Conservation (phyloP, 108 stramenopile species). For the Parietichytrium sp. region DNA sequence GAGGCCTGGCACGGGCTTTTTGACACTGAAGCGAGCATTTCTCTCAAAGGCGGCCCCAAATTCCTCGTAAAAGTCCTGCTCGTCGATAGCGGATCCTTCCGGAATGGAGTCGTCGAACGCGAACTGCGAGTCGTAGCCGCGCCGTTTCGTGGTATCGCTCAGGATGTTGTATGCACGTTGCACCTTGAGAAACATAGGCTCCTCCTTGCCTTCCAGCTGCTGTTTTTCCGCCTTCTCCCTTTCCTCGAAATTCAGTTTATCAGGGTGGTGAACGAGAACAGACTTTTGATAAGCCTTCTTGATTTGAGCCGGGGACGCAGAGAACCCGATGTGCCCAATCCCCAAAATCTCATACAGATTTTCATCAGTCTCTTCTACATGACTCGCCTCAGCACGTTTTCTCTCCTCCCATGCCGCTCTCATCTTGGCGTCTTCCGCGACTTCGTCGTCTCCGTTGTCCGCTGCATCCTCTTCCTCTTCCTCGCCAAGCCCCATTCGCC, state of each 20-base stretch:
- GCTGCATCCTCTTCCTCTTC: background rate
- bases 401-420: conserved; percentile 1
- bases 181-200: conserved; percentile 87
- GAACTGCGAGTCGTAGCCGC: conserved; percentile 86
- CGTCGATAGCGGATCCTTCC: conserved; percentile 58
- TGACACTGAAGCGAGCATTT: conserved; percentile 83
- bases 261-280: conserved; percentile 48
- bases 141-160: conserved; percentile 71
- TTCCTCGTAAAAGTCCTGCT: conserved; percentile 77
- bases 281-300: conserved; percentile 49
- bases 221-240: conserved; percentile 8
- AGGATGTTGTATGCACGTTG: conserved; percentile 91
- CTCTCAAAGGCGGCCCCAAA: conserved; percentile 86
- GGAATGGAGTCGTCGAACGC: conserved; percentile 93
- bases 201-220: conserved; percentile 61
- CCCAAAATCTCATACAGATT: conserved; percentile 47
- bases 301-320: conserved; percentile 33
- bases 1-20: conserved; percentile 75
- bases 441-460: background rate
- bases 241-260: conserved; percentile 68
- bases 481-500: background rate
- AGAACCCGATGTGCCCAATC: conserved; percentile 37
- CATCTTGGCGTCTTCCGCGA: background rate
- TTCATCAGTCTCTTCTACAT: background rate
- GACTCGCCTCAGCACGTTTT: conserved; percentile 39